Base-by-base conservation (phyloP, 345 rosid species). In the Aquilaria sinensis region DNA sequence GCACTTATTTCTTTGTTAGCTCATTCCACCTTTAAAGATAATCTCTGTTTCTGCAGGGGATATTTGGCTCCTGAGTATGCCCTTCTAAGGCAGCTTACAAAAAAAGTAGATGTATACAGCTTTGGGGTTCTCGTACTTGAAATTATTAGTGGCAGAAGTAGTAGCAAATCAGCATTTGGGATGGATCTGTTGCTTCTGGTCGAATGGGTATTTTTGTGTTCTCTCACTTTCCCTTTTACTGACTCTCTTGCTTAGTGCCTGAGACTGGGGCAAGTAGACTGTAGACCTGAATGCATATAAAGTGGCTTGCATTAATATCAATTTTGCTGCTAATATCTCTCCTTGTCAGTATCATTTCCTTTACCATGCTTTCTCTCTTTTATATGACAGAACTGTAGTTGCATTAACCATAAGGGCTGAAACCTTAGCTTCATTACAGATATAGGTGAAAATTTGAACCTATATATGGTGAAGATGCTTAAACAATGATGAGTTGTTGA, bases 61-160 rank as follows among this genome's bases (percentile, higher is more conserved):
- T 93, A 93, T 74, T 76, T 90, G 73, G 98, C 98, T 13, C 98
- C 98, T 7, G 98, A 93, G 63, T 93, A 93, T 67, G 98, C 97
- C 6, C 76, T 80, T 57, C 67, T 88, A 10, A 94, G 98, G 64
- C 90, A 93, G 70, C 78, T 93, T 57, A 93, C 98, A 0, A 90
- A 75, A 81, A 93, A 90, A 79, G 98, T 94, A 0, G 98, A 93
- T 41, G 88, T 93, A n/a, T 93, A 86, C 73, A 90, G 98, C 70
- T 88, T 88, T 3, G 98, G 98, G 59, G 85, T 93, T 53, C 84
- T 93, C 47, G 30, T 93, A 9, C 92, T 93, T 53, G 98, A 90
- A 74, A 75, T 93, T 69, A 72, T 93, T 43, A 83, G 96, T 60
- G 96, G 97, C 60, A 77, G 81, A 67, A 93, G 98, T 67, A 84